These are phyloP conservation scores for Tuber indicum DNA, from an alignment of 495 filamentous ascomycete genomes.

Conservation along the genomic window DNA sequence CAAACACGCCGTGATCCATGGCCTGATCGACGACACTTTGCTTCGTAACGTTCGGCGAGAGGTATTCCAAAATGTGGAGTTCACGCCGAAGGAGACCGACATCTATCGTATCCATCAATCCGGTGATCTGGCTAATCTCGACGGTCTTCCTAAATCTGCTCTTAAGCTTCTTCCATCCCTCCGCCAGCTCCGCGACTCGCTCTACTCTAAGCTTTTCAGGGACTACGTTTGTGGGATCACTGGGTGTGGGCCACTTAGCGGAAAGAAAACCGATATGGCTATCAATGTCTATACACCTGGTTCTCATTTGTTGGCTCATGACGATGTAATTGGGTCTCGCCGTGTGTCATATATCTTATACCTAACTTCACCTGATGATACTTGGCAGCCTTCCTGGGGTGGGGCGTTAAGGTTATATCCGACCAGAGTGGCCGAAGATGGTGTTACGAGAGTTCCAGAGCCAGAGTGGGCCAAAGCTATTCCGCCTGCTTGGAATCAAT, in stretches of 20 bases:
- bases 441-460: constrained; percentile 65
- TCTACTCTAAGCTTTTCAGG: constrained; percentile 87
- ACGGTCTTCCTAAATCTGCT: constrained; percentile 78
- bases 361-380: constrained; percentile 81
- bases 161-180: constrained; percentile 77
- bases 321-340: constrained; percentile 94
- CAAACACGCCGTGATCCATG: constrained; percentile 80
- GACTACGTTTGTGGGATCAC: constrained; percentile 80
- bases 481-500: constrained; percentile 91
- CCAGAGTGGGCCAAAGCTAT: constrained; percentile 70
- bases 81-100: constrained; percentile 98
- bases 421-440: constrained; percentile 62
- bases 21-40: constrained; percentile 68
- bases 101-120: constrained; percentile 99
- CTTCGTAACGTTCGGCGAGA: constrained; percentile 82
- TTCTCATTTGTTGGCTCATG: constrained; percentile 91
- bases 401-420: constrained; percentile 87
- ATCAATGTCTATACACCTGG: constrained; percentile 98
- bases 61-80: constrained; percentile 79
- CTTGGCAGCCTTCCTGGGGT: constrained; percentile 91
- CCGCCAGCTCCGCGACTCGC: constrained; percentile 75
- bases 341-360: constrained; percentile 96
- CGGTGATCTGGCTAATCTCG: constrained; percentile 92
- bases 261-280: constrained; percentile 96
- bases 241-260: constrained; percentile 76